Conservation (phyloP, 2,329 filamentous ascomycete species). For the Fusarium brachygibbosum region DNA sequence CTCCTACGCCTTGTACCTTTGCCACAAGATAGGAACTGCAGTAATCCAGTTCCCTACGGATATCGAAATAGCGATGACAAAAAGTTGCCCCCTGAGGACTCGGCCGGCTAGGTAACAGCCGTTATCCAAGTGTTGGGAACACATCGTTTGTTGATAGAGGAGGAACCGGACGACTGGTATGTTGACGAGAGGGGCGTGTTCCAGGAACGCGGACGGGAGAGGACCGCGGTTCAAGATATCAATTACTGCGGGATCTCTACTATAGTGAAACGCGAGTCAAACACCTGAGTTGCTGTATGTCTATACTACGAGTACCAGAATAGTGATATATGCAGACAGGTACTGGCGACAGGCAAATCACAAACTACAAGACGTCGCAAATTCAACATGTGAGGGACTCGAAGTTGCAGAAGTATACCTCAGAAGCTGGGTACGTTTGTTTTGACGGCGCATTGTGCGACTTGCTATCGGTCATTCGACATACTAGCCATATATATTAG, state of each 20-base stretch:
- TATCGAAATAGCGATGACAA: not conserved
- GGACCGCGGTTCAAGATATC: conserved; percentile 23
- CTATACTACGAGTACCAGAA: too few relatives aligned
- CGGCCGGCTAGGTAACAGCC: conserved; percentile 40
- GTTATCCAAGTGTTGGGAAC: conserved; percentile 34
- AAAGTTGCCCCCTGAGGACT: conserved; percentile 19
- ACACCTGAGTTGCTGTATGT: not conserved
- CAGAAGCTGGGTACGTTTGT: not conserved
- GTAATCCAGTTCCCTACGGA: not conserved
- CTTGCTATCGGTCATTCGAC: not conserved
- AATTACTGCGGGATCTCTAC: conserved; percentile 23
- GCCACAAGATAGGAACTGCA: not conserved
- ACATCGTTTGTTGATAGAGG: conserved; percentile 32
- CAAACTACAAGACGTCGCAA: not conserved
- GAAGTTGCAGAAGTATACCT: not conserved
- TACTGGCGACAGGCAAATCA: not conserved
- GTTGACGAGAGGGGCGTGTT: conserved; percentile 43
- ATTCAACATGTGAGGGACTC: not conserved
- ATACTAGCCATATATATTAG: too few relatives aligned
- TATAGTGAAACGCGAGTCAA: conserved; percentile 7
- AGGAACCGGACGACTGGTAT: conserved; percentile 43
- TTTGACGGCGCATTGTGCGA: not conserved
- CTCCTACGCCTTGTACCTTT: conserved; percentile 15
- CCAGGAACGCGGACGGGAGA: conserved; percentile 32
- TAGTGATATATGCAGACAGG: not conserved